These are phyloP conservation scores for Veloboletus limbatus DNA, from an alignment of 1,284 basidiomycete species.

Conservation along the genomic window DNA sequence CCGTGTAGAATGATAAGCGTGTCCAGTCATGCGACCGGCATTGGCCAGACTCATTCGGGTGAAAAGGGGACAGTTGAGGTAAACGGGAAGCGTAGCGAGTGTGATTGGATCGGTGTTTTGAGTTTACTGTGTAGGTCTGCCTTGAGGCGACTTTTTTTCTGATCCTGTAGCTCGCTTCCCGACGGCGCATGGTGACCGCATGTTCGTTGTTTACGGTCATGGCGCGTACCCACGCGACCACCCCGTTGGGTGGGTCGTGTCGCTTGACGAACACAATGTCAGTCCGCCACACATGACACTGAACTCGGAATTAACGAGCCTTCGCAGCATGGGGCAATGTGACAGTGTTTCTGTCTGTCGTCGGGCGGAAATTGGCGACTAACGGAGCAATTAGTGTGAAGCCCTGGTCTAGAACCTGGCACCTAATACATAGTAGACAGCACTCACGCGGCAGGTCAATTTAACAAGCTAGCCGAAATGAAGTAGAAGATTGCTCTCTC, in stretches of 20 bases:
- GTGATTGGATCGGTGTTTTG: conserved; percentile 22
- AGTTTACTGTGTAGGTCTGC: conserved; percentile 15
- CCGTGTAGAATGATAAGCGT: conserved; percentile 20
- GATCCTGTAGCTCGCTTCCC: conserved; percentile 19
- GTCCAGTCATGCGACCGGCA: conserved; percentile 5
- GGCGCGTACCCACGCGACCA: conserved; percentile 11
- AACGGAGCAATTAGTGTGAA: neutral
- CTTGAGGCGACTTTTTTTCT: conserved; percentile 31
- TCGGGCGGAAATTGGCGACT: conserved; percentile 3
- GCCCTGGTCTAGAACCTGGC: too few relatives aligned
- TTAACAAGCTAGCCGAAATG: conserved; percentile 28
- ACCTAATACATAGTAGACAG: too few relatives aligned
- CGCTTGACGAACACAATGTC: conserved; percentile 14
- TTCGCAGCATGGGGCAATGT: too few relatives aligned
- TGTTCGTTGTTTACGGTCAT: conserved; percentile 27
- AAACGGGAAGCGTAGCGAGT: conserved; percentile 23
- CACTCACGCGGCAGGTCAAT: too few relatives aligned
- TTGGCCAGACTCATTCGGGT: conserved; percentile 5
- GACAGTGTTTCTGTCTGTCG: too few relatives aligned
- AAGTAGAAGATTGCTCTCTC: conserved; percentile 19
- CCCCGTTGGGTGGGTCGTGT: conserved; percentile 10
- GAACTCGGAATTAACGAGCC: too few relatives aligned
- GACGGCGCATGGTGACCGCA: conserved; percentile 27
- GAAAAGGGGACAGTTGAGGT: conserved; percentile 27
- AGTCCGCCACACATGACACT: neutral